Base-by-base conservation (phyloP, 148 eudicot genomes). In the Silene conica region DNA sequence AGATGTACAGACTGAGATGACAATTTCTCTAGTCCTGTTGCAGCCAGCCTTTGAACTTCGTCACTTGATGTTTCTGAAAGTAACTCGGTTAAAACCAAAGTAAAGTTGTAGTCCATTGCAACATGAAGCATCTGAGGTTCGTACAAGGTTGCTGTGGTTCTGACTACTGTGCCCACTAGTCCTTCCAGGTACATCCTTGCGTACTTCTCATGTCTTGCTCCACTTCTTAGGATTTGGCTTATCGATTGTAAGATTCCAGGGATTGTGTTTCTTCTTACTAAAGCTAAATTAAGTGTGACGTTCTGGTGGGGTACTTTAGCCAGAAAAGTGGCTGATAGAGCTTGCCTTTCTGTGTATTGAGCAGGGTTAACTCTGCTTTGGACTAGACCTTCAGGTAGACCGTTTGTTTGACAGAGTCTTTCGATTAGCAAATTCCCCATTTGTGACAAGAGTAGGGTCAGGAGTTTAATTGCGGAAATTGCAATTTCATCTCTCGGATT, bases 251-350 rank as follows among this genome's bases (percentile, higher is more conserved):
- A 83, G 76, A 90, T 83, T 5, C 77, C 73, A 66, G 73, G 71
- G 57, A 94, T 86, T 6, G 84, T 90, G 67, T 83, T 91, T 61
- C 88, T 90, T 12, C 78, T 79, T 16, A 92, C 84, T 89, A 94
- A 83, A 73, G 81, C 87, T 48, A 82, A 74, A 4, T 97, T 88
- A 69, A 94, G 90, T 52, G 78, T 85, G 52, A 77, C 50, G 56
- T 91, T 93, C 67, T 81, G 79, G 80, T 88, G 90, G 1, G 97
- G 93, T 16, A 94, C 86, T 76, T 89, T 89, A 16, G 98, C 96
- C 61, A 94, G 72, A 46, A 94, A 89, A 19, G 89, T 86, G 73
- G 81, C 89, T 43, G 97, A 93, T 10, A 82, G 92, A 9, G 96
- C 96, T 71, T 94, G 98, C 83, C 92, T 97, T 79, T 94, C 97